Percentiles rank a stretch among this genome's conserved stretches.
phyloP scores from a whole-genome alignment of 2,329 filamentous ascomycete genomes.

The Calonectria pseudoturangicola region DNA sequence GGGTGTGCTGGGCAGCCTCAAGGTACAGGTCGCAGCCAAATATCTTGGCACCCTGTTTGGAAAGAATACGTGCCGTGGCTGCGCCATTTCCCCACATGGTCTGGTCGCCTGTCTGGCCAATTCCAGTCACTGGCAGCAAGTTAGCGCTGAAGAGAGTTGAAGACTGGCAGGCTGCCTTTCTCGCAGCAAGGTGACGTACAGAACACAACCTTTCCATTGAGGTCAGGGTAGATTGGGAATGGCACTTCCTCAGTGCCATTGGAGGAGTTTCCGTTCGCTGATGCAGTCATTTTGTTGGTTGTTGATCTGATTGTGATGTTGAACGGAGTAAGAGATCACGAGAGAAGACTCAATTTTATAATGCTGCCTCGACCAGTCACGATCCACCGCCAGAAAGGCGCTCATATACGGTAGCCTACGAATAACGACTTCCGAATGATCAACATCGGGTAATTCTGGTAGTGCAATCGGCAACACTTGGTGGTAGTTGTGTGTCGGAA shows the following conservation, averaged over 20 bases:
- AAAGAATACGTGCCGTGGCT: slow-evolving; percentile 10
- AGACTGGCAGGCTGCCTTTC: too few relatives aligned
- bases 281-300: slow-evolving; percentile 1
- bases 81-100: slow-evolving; percentile 14
- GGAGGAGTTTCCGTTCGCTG: not conserved
- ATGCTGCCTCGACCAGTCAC: not conserved
- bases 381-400: too few relatives aligned
- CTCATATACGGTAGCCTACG: not conserved
- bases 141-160: not conserved
- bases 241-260: slow-evolving; percentile 9
- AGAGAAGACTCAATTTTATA: not conserved
- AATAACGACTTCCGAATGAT: not conserved
- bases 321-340: not conserved
- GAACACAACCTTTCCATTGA: slow-evolving; percentile 14
- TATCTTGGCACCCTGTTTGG: not conserved
- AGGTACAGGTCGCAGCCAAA: slow-evolving; percentile 8
- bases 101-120: slow-evolving; percentile 14
- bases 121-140: not conserved
- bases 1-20: slow-evolving; percentile 1
- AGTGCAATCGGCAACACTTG: not conserved
- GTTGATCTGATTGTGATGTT: not conserved
- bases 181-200: not conserved
- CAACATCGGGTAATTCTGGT: not conserved
- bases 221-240: not conserved
- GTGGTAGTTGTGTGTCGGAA: not conserved